These are phyloP conservation scores for Asterella californica DNA, from an alignment of 225 moss, liverwort and hornwort species.

Conservation along the genomic window DNA sequence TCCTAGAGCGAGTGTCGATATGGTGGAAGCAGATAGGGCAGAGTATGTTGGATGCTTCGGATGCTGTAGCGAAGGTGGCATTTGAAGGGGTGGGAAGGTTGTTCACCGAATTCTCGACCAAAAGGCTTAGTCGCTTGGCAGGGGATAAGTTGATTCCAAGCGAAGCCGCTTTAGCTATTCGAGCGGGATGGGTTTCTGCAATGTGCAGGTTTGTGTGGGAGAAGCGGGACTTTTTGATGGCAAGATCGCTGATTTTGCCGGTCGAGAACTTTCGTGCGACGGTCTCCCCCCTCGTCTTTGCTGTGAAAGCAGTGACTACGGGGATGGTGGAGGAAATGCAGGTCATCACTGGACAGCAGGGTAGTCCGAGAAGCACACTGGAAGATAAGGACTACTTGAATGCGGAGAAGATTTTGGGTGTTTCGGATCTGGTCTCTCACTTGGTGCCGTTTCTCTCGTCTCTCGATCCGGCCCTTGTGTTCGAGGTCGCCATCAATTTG, in stretches of 20 bases:
- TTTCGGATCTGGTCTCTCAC: conserved; percentile 95
- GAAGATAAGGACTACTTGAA: conserved; percentile 66
- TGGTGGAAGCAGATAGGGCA: conserved; percentile 95
- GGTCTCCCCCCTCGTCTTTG: conserved; percentile 81
- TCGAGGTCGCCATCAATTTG: conserved; percentile 91
- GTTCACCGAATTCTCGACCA: conserved; percentile 85
- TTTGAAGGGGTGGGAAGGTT: conserved; percentile 83
- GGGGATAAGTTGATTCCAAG: conserved; percentile 95
- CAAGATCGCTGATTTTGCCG: conserved; percentile 74
- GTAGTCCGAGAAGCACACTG: conserved; percentile 41
- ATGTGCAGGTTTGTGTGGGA: conserved; percentile 97
- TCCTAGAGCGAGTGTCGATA: conserved; percentile 66
- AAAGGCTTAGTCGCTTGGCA: conserved; percentile 85
- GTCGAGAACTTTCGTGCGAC: conserved; percentile 84
- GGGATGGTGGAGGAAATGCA: conserved; percentile 97
- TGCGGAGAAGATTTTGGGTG: conserved; percentile 84
- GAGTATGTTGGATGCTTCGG: conserved; percentile 83
- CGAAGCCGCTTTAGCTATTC: conserved; percentile 86
- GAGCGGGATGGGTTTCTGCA: conserved; percentile 82
- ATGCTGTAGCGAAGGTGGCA: conserved; percentile 83
- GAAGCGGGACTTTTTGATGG: conserved; percentile 75
- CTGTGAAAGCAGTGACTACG: conserved; percentile 89
- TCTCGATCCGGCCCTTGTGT: conserved; percentile 88
- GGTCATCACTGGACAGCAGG: conserved; percentile 70
- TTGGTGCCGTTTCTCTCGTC: conserved; percentile 83